phyloP scores from a whole-genome alignment of 2,329 filamentous ascomycete genomes.

The Penicillium sp. region DNA sequence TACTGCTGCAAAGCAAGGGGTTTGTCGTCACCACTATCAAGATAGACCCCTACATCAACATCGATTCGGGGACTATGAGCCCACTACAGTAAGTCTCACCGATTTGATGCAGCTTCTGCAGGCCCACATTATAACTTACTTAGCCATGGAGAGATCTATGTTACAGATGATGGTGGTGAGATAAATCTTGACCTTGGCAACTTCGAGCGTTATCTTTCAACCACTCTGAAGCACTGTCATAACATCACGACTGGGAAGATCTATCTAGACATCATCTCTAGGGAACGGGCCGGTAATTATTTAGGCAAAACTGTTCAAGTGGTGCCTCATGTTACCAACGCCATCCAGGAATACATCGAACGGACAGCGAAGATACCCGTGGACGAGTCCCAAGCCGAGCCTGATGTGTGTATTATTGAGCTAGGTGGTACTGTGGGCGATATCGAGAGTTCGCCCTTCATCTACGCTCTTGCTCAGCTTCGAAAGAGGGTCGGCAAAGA shows the following conservation, averaged over 20 bases:
- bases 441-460: slow-evolving; percentile 82
- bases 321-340: slow-evolving; percentile 87
- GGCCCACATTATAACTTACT: neutral
- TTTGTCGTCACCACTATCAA: slow-evolving; percentile 33
- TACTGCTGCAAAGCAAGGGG: slow-evolving; percentile 32
- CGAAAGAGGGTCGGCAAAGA: slow-evolving; percentile 67
- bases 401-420: slow-evolving; percentile 89
- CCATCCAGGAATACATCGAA: slow-evolving; percentile 89
- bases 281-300: slow-evolving; percentile 70
- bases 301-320: slow-evolving; percentile 87
- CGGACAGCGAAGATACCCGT: slow-evolving; percentile 81
- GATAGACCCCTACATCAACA: slow-evolving; percentile 68
- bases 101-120: neutral
- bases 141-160: slow-evolving; percentile 85
- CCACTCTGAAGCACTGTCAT: slow-evolving; percentile 78
- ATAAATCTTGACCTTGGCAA: slow-evolving; percentile 73
- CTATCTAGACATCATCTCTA: slow-evolving; percentile 82
- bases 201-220: slow-evolving; percentile 77
- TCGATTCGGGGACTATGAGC: slow-evolving; percentile 69
- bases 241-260: slow-evolving; percentile 99
- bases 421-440: slow-evolving; percentile 57
- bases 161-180: slow-evolving; percentile 78
- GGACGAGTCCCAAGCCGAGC: slow-evolving; percentile 76
- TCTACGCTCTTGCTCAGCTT: slow-evolving; percentile 81
- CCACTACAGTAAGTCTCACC: slow-evolving; percentile 23